Base-by-base conservation (phyloP, 2,329 filamentous ascomycete species). In the Elsinoe batatas region DNA sequence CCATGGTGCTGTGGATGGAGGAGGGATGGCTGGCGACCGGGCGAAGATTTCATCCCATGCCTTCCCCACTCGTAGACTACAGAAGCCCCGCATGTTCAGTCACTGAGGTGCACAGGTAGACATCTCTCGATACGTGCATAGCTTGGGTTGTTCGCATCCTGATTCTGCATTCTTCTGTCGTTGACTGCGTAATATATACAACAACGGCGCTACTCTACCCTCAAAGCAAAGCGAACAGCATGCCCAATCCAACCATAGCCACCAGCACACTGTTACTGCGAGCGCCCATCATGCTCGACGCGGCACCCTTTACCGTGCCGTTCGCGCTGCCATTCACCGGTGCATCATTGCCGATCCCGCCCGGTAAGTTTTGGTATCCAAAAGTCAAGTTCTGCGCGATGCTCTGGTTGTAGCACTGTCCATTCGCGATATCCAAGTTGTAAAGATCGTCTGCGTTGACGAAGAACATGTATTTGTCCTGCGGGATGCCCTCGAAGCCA, bases 401-500 rank as follows among this genome's bases (percentile, higher is more conserved):
- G 0, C 75, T 77, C 30, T 69, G 62, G 62, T 89, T 90, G 62
- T 81, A 76, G 66, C 87, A 90, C 57, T 84, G 75, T 1, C 85
- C 86, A 43, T 79, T 80, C 2, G 72, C 75, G 58, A 91, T 81
- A 62, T 91, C 84, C 58, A 88, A 69, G 2, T 76, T 75, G 5
- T 64, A 76, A 36, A 91, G 69, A 62, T 91, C 87, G 66, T 89
- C 82, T 0, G 86, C 79, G 15, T 84, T 77, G 13, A 77, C 72
- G 75, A 91, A 91, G 72, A 91, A 91, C 86, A 91, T 90, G 71
- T 88, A 91, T 60, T 74, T 79, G 32, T 74, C 74, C 66, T 84
- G 79, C 51, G 84, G 78, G 42, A 91, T 65, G 2, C 73, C 78
- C 69, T 87, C 73, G 71, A 91, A 91, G 0, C 82, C 83, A 18